A percentile compares a stretch with the other conserved stretches of the same genome.
Conservation (phyloP, 1,139 yeast species). For the Insectozyma bohioensis region DNA sequence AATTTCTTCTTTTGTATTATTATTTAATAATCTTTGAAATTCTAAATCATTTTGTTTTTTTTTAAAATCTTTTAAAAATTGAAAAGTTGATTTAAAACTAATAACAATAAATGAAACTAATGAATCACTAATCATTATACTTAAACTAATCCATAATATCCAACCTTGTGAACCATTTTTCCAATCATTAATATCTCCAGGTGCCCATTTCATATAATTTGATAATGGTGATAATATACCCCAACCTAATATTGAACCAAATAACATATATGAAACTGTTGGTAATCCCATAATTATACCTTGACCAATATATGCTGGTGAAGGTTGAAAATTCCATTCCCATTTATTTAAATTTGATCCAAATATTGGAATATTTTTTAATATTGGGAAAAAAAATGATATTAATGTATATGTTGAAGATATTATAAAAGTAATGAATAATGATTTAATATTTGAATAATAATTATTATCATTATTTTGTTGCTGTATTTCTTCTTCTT, state of each 20-base stretch:
- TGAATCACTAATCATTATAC: conserved; percentile 93
- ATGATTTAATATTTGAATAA: conserved; percentile 54
- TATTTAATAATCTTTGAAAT: conserved; percentile 11
- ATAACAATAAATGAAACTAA: conserved; percentile 76
- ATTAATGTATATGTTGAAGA: conserved; percentile 73
- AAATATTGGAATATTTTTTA: conserved; percentile 72
- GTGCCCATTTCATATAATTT: conserved; percentile 74
- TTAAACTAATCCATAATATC: conserved; percentile 91
- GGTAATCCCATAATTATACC: conserved; percentile 97
- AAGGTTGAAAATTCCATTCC: conserved; percentile 88
- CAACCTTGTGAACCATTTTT: conserved; percentile 93
- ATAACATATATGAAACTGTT: conserved; percentile 85
- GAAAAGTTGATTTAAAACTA: conserved; percentile 42
- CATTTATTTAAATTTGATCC: conserved; percentile 67
- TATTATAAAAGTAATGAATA: conserved; percentile 59
- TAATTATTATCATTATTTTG: conserved; percentile 25
- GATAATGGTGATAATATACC: conserved; percentile 82
- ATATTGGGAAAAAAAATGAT: conserved; percentile 70
- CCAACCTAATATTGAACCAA: conserved; percentile 93
- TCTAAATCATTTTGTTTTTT: conserved; percentile 9
- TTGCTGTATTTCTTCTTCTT: conserved; percentile 1
- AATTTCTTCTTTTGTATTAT: conserved; percentile 3
- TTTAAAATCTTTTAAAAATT: conserved; percentile 7
- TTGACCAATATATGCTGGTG: conserved; percentile 97
- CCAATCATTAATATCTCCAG: conserved; percentile 91